A percentile compares a stretch with the other conserved stretches of the same genome.
phyloP scores from a whole-genome alignment of 2,329 filamentous ascomycete genomes.

The Fusarium buxicola region DNA sequence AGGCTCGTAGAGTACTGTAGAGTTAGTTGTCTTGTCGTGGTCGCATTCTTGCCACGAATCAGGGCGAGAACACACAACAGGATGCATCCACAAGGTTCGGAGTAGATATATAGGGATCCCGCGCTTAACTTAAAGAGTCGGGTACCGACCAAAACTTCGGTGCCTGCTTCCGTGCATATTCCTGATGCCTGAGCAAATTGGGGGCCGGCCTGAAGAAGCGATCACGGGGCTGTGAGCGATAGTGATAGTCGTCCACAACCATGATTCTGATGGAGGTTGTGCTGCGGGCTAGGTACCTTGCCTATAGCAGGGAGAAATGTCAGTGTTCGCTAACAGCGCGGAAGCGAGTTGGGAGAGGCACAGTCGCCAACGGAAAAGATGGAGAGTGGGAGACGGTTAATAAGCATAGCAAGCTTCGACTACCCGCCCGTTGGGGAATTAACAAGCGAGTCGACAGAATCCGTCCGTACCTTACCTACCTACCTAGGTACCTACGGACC shows the following conservation, averaged over 20 bases:
- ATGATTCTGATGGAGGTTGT: constrained; percentile 13
- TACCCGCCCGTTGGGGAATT: not conserved
- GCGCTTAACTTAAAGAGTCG: constrained; percentile 19
- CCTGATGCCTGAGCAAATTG: constrained; percentile 32
- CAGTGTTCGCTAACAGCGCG: constrained; percentile 11
- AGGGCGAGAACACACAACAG: not conserved
- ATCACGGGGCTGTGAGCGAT: constrained; percentile 35
- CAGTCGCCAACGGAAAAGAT: constrained; percentile 10
- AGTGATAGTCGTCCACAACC: constrained; percentile 26
- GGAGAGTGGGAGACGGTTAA: not conserved
- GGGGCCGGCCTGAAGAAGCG: constrained; percentile 22
- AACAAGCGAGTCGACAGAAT: not conserved
- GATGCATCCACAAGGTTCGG: not conserved
- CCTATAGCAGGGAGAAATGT: constrained; percentile 21
- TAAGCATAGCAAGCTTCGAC: not conserved
- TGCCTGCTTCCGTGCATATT: constrained; percentile 35
- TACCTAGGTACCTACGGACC: not conserved
- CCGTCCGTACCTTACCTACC: no score
- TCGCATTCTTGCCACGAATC: constrained; percentile 7
- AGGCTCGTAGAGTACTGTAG: not conserved
- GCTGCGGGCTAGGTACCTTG: constrained; percentile 22
- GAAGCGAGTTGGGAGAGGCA: constrained; percentile 4
- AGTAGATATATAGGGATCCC: constrained; percentile 14
- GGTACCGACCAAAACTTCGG: constrained; percentile 14
- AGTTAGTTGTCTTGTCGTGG: not conserved